Evolutionary conservation across 2,329 filamentous ascomycete genomes (phyloP).

Genomic region (Nemania abortiva): DNA sequence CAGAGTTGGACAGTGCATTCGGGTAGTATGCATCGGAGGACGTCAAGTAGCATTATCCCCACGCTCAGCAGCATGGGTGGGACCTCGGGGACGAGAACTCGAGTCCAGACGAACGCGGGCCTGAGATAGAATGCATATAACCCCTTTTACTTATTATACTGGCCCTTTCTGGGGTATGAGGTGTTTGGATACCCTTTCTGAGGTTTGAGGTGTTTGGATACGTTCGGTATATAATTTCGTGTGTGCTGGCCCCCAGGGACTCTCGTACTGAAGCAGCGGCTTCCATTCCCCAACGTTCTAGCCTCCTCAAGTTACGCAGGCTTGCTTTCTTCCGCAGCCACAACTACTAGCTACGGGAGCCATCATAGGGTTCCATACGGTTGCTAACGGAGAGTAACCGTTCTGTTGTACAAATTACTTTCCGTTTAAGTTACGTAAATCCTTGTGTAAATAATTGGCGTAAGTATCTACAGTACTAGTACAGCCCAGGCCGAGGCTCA

Average conservation of each 20-base stretch:
- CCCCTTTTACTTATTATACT: background rate
- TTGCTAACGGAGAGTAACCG: slow-evolving; percentile 12
- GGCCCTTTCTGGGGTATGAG: slow-evolving; percentile 5
- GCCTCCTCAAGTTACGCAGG: slow-evolving; percentile 2
- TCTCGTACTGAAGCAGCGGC: slow-evolving; percentile 6
- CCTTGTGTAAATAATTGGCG: background rate
- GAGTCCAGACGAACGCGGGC: slow-evolving; percentile 22
- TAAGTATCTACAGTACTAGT: background rate
- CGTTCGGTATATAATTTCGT: background rate
- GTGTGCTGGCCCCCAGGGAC: background rate
- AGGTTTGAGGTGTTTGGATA: slow-evolving; percentile 5
- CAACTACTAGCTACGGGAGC: background rate
- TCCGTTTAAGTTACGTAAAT: background rate
- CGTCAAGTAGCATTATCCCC: slow-evolving; percentile 33
- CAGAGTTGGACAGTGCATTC: slow-evolving; percentile 36
- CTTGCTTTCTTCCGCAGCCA: slow-evolving; percentile 1
- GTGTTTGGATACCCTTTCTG: too few relatives aligned
- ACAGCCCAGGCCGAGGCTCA: background rate
- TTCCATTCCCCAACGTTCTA: slow-evolving; percentile 8
- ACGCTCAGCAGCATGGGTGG: slow-evolving; percentile 19
- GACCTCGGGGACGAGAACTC: slow-evolving; percentile 21
- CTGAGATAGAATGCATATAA: slow-evolving; percentile 9
- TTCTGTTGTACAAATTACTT: slow-evolving; percentile 10
- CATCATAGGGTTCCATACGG: background rate
- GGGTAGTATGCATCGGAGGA: slow-evolving; percentile 38